Base-by-base conservation (phyloP, 2,329 filamentous ascomycete species). In the Colletotrichum truncatum region DNA sequence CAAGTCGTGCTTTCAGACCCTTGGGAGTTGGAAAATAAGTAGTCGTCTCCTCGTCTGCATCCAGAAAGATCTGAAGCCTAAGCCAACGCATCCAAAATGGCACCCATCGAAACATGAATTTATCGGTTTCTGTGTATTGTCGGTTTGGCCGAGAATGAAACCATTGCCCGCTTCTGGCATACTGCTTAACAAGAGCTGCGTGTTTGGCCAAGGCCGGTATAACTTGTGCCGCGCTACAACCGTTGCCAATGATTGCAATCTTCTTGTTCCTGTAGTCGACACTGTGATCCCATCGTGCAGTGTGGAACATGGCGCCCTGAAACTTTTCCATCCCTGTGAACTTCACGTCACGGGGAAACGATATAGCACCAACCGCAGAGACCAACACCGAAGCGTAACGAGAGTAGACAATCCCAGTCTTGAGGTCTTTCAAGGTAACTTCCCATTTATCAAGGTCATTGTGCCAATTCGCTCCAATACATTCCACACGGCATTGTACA, bases 161-260 rank as follows among this genome's bases (percentile, higher is more conserved):
- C 71, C 72, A 73, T 30, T 73, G 72, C 6, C 54, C 67, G 21
- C 66, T 70, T 4, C 74, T 70, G 6, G 72, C 70, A 54, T 71
- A 76, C 30, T 52, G 48, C 36, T 55, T 55, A 6, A 55, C 52
- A 11, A 30, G 28, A 21, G 52, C 51, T 41, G 30, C 30, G 10
- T 25, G 41, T 30, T 49, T 74, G 70, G 34, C 72, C 12, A 81
- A 48, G 12, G 73, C 68, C 3, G 78, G 76, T 1, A 80, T 70
- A 7, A 80, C 74, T 58, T 80, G 77, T 1, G 74, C 73, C 1
- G 73, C 76, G 32, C 72, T 76, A 65, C 75, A 77, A 3, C 76
- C 77, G 30, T 76, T 78, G 3, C 77, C 77, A n/a, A 80, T 77
- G 18, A 80, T 71, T 2, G 72, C 77, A 2, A 80, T 71, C 3